These are phyloP conservation scores for Pseudozyma hubeiensis DNA, from an alignment of 1,284 basidiomycete species.

Conservation along the genomic window DNA sequence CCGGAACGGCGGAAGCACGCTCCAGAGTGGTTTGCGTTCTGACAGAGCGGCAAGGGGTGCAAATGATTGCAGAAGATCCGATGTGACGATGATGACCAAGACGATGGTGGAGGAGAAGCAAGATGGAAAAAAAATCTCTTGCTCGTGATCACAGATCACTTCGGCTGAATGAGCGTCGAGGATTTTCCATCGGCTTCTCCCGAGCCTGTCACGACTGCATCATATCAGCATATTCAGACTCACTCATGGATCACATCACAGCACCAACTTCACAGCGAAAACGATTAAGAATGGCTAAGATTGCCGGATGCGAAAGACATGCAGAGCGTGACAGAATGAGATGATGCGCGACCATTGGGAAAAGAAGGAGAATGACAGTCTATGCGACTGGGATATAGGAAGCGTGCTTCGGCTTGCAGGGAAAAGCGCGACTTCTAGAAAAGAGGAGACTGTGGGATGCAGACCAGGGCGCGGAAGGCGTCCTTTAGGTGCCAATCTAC, in stretches of 20 bases:
- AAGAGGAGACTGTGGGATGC: not conserved
- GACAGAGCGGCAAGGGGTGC: too few relatives aligned
- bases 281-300: not conserved
- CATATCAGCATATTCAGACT: not conserved
- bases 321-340: slow-evolving; percentile 5
- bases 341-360: not conserved
- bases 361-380: not conserved
- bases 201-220: not conserved
- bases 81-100: slow-evolving; percentile 5
- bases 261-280: not conserved
- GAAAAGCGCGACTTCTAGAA: not conserved
- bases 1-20: slow-evolving; percentile 14
- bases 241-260: not conserved
- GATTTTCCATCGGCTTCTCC: slow-evolving; percentile 19
- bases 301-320: slow-evolving; percentile 16
- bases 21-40: not conserved
- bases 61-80: too few relatives aligned
- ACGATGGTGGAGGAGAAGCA: slow-evolving; percentile 17
- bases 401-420: not conserved
- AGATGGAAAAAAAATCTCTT: not conserved
- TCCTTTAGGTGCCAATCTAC: slow-evolving; percentile 18
- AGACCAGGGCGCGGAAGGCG: too few relatives aligned
- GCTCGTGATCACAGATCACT: slow-evolving; percentile 21
- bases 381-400: slow-evolving; percentile 16
- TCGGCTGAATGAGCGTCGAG: not conserved